phyloP scores from a whole-genome alignment of 371 early-diverging fungal species.

The Syncephalastrum monosporum region DNA sequence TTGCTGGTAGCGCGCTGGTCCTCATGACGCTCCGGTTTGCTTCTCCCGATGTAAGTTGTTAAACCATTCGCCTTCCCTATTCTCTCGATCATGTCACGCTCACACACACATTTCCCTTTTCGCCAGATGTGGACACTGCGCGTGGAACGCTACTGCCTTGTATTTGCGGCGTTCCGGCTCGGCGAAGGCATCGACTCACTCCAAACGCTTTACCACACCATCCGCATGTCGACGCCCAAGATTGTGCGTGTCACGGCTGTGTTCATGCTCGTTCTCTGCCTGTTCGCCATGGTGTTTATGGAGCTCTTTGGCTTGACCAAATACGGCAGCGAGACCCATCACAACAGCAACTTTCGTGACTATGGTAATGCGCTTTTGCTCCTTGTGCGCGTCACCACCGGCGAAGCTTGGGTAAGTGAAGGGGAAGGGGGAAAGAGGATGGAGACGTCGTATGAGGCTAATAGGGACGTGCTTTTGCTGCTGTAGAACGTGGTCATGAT shows the following conservation, averaged over 20 bases:
- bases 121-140: conserved; percentile 42
- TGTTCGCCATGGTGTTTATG: conserved; percentile 62
- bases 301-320: conserved; percentile 62
- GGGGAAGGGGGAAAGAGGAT: background rate
- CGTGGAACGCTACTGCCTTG: conserved; percentile 51
- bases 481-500: conserved; percentile 51
- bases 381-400: conserved; percentile 56
- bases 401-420: conserved; percentile 55
- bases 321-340: conserved; percentile 44
- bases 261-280: conserved; percentile 54
- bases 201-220: conserved; percentile 55
- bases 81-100: background rate
- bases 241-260: conserved; percentile 61
- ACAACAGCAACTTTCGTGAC: conserved; percentile 49
- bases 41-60: conserved; percentile 34
- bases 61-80: no score
- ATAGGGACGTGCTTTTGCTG: background rate
- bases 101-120: background rate
- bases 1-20: conserved; percentile 44
- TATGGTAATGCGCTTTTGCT: conserved; percentile 58
- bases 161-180: conserved; percentile 56
- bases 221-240: conserved; percentile 48
- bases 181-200: conserved; percentile 58
- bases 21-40: conserved; percentile 50
- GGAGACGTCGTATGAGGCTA: background rate